phyloP scores from a whole-genome alignment of 2,329 filamentous ascomycete species.

The Claviceps fusiformis region DNA sequence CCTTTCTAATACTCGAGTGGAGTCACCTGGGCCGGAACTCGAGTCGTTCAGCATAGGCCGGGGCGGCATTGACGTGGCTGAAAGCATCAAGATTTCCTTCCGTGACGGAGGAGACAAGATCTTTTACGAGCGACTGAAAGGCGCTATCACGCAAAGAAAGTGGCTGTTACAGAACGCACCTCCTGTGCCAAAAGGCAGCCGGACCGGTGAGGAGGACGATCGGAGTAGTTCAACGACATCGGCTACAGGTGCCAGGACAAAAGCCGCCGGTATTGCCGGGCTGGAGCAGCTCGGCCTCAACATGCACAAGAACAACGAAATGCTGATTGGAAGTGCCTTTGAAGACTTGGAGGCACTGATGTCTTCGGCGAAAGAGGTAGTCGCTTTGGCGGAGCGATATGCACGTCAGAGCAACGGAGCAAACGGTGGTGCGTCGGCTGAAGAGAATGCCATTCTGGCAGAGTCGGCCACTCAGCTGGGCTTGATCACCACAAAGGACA shows the following conservation, averaged over 20 bases:
- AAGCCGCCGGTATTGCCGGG: conserved; percentile 78
- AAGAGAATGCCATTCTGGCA: conserved; percentile 62
- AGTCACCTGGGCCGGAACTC: conserved; percentile 67
- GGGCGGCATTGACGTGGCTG: conserved; percentile 41
- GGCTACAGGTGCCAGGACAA: conserved; percentile 24
- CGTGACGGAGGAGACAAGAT: conserved; percentile 77
- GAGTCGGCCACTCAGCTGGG: conserved; percentile 70
- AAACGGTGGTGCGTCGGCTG: conserved; percentile 46
- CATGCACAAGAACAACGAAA: conserved; percentile 80
- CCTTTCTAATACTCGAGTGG: conserved; percentile 36
- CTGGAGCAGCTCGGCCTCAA: conserved; percentile 76
- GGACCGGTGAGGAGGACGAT: conserved; percentile 21
- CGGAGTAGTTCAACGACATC: conserved; percentile 14
- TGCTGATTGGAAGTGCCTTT: conserved; percentile 85
- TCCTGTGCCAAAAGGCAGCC: conserved; percentile 57
- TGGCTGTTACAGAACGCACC: conserved; percentile 89
- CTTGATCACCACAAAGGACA: conserved; percentile 88
- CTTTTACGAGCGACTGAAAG: conserved; percentile 80
- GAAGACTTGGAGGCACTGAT: conserved; percentile 94
- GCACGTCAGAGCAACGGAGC: conserved; percentile 51
- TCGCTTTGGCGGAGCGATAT: conserved; percentile 82
- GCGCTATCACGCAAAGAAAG: conserved; percentile 80
- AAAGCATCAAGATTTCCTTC: conserved; percentile 85
- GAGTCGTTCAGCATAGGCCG: conserved; percentile 16
- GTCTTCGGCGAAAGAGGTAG: conserved; percentile 93